These are phyloP conservation scores for Ephemerocybe angulata DNA, from an alignment of 768 basidiomycete genomes.

Conservation along the genomic window DNA sequence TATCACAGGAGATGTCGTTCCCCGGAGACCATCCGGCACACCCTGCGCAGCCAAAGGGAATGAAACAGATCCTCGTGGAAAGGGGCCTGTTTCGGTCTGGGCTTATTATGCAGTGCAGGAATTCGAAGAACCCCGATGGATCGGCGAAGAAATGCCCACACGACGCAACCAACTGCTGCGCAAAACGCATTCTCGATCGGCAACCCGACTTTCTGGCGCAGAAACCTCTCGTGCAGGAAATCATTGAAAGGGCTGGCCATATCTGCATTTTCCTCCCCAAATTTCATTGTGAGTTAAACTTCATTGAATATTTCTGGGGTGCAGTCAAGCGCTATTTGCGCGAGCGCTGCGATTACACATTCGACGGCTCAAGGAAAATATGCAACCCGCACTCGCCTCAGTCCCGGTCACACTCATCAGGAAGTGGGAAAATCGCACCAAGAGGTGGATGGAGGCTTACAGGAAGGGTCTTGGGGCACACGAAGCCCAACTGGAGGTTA, in stretches of 20 bases:
- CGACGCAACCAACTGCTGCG: slow-evolving; percentile 27
- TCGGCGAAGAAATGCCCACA: too few relatives aligned
- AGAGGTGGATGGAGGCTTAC: too few relatives aligned
- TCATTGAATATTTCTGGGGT: slow-evolving; percentile 50
- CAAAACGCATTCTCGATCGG: slow-evolving; percentile 15
- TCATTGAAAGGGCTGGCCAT: slow-evolving; percentile 11
- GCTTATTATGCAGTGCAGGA: slow-evolving; percentile 21
- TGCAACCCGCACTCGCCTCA: too few relatives aligned
- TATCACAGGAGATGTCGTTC: slow-evolving; percentile 35
- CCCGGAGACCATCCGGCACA: slow-evolving; percentile 23
- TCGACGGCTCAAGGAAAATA: not conserved
- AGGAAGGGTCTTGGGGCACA: too few relatives aligned
- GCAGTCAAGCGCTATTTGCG: not conserved
- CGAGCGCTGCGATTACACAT: not conserved
- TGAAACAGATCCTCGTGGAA: slow-evolving; percentile 29
- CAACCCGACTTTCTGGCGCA: slow-evolving; percentile 19
- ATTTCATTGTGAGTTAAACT: slow-evolving; percentile 35
- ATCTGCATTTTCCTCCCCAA: slow-evolving; percentile 26
- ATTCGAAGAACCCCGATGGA: too few relatives aligned
- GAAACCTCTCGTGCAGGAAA: slow-evolving; percentile 18
- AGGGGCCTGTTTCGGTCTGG: slow-evolving; percentile 21
- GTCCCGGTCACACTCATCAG: too few relatives aligned
- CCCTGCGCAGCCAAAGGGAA: slow-evolving; percentile 35
- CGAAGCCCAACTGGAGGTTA: too few relatives aligned
- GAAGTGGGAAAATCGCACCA: too few relatives aligned